Evolutionary conservation across 345 rosid genomes (phyloP), one percentile per base, ranked within the genome.

Genomic region (Salix viminalis): DNA sequence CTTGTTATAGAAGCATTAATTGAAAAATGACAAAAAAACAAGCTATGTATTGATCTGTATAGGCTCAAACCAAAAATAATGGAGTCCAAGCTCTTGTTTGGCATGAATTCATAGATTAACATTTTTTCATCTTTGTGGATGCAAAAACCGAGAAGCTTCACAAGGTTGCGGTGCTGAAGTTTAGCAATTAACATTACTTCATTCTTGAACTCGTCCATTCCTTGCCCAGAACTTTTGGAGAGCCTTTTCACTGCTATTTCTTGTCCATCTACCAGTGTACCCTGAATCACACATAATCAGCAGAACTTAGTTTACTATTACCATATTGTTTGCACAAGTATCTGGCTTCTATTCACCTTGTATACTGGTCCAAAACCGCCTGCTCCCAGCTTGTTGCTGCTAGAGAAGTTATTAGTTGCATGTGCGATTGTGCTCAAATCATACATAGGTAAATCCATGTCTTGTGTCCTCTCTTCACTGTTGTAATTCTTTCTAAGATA

Each of bases 351-450:
- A 6, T 69, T 7, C 32, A 76, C 79, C 79, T 69, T 76, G 68
- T 76, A 76, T 1, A 76, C 69, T 14, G 76, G 56, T 60, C 86
- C 82, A 64, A 81, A 84, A 23, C 86, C 82, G 24, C 86, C 82
- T 50, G 79, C 80, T 56, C 84, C 84, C 10, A 81, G 80, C 61
- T 71, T 60, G 23, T 69, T 84, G 9, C 16, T 32, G 2, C n/a
- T 15, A 5, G 80, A 76, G 16, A 81, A 84, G n/a, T 72, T 44
- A 1, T 79, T 2, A 1, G 85, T 79, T 21, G 88, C 73, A 36
- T 36, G 37, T 36, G 0, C 37, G 1, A 36, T 36, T 5, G 37
- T 36, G 37, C 37, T 36, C 37, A 65, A 65, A 12, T 13, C 39
- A 65, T 26, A 28, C 16, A 30, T 30, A 9, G 68, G 68, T 14